phyloP scores from a whole-genome alignment of 169 alveolate species.

The Plasmodium gallinaceum region DNA sequence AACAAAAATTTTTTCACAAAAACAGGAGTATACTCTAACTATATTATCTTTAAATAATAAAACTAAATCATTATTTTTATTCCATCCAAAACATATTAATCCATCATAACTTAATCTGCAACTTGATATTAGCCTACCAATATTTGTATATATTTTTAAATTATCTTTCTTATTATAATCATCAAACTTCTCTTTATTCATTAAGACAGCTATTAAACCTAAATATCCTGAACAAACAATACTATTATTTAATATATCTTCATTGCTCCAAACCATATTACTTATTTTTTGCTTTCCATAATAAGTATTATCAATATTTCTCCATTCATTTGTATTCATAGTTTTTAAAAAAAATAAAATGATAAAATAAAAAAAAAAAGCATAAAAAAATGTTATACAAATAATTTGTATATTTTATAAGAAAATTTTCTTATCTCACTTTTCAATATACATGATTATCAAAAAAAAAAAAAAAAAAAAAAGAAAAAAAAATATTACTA shows the following conservation, averaged over 20 bases:
- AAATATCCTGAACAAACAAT: conserved; percentile 53
- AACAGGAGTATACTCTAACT: conserved; percentile 82
- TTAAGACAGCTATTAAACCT: conserved; percentile 48
- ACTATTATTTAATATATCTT: conserved; percentile 39
- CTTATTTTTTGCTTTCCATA: conserved; percentile 69
- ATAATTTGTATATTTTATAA: too few relatives aligned
- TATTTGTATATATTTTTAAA: conserved; percentile 59
- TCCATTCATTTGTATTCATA: conserved; percentile 74
- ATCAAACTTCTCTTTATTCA: conserved; percentile 61
- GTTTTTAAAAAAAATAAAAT: too few relatives aligned
- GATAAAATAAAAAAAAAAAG: too few relatives aligned
- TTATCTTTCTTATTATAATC: conserved; percentile 68
- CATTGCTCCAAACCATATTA: conserved; percentile 65
- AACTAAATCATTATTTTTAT: conserved; percentile 75
- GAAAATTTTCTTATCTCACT: too few relatives aligned
- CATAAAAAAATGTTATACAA: too few relatives aligned
- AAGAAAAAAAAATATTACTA: too few relatives aligned
- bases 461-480: too few relatives aligned
- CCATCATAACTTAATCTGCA: conserved; percentile 55
- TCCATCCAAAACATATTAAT: conserved; percentile 73
- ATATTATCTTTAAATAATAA: conserved; percentile 83
- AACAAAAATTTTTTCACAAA: conserved; percentile 79
- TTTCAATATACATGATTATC: too few relatives aligned
- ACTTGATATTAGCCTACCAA: conserved; percentile 68
- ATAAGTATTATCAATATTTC: conserved; percentile 54